phyloP scores from a whole-genome alignment of 495 filamentous ascomycete genomes.

The Geopyxis carbonaria region DNA sequence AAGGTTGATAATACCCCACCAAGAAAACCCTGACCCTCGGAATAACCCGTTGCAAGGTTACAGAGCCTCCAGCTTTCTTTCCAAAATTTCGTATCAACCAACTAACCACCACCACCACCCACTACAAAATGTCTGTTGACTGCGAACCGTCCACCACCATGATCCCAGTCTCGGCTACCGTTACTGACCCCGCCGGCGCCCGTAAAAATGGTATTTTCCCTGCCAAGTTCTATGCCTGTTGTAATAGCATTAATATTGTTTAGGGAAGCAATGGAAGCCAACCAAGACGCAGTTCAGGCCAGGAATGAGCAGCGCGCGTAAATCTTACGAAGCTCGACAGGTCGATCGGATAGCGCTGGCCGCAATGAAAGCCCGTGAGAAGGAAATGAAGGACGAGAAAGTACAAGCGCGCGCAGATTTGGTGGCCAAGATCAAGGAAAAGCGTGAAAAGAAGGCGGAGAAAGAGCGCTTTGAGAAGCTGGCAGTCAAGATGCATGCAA shows the following conservation, averaged over 20 bases:
- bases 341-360: slow-evolving; percentile 45
- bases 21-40: too few species aligned
- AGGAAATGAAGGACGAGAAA: slow-evolving; percentile 91
- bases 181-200: too few species aligned
- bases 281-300: slow-evolving; percentile 77
- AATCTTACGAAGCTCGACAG: slow-evolving; percentile 55
- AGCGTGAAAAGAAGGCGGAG: slow-evolving; percentile 72
- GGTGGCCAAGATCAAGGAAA: slow-evolving; percentile 53
- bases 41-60: too few species aligned
- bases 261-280: slow-evolving; percentile 90
- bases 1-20: too few species aligned
- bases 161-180: too few species aligned
- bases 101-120: too few species aligned
- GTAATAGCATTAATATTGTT: slow-evolving; percentile 5
- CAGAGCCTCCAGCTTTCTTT: too few species aligned
- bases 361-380: slow-evolving; percentile 71
- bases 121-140: too few species aligned
- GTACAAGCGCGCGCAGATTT: slow-evolving; percentile 21
- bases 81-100: too few species aligned
- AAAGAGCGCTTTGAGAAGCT: slow-evolving; percentile 85
- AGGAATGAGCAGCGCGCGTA: slow-evolving; percentile 42
- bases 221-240: neutral
- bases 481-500: slow-evolving; percentile 93
- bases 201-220: slow-evolving; percentile 24
- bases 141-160: too few species aligned